Conservation (phyloP, 2,329 filamentous ascomycete genomes). For the Hypoxylon sp. region DNA sequence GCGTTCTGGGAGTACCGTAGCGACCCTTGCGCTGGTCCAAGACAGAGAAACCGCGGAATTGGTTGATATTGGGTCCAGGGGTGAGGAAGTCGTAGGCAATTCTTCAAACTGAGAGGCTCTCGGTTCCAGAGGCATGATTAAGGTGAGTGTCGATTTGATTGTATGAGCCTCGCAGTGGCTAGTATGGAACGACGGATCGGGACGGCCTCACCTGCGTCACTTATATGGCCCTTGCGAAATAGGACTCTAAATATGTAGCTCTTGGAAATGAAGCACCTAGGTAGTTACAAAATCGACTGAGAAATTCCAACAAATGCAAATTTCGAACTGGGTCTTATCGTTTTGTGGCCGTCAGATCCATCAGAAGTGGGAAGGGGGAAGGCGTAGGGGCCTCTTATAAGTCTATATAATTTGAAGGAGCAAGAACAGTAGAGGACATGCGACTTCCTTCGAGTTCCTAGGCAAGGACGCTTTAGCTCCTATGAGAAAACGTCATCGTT, state of each 20-base stretch:
- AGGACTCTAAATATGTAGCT: background rate
- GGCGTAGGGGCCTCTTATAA: background rate
- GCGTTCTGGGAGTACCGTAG: slow-evolving; percentile 11
- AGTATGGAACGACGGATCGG: background rate
- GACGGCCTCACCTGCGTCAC: background rate
- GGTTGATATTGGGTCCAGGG: slow-evolving; percentile 26
- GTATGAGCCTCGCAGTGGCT: background rate
- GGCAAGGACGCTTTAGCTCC: background rate
- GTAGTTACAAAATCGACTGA: background rate
- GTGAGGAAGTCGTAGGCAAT: slow-evolving; percentile 21
- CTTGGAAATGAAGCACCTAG: background rate
- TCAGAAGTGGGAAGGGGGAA: background rate
- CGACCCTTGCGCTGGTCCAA: background rate
- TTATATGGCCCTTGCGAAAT: background rate
- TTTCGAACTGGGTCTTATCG: background rate
- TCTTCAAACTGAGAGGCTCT: background rate
- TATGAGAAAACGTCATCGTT: background rate
- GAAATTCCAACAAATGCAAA: background rate
- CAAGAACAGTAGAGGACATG: background rate
- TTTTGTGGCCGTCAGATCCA: background rate
- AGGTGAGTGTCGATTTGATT: background rate
- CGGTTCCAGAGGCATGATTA: slow-evolving; percentile 8
- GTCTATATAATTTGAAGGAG: background rate
- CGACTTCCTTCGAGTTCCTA: background rate
- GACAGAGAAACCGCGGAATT: background rate